Evolutionary conservation across 345 rosid genomes (phyloP).

Genomic region (Aurinia saxatilis): DNA sequence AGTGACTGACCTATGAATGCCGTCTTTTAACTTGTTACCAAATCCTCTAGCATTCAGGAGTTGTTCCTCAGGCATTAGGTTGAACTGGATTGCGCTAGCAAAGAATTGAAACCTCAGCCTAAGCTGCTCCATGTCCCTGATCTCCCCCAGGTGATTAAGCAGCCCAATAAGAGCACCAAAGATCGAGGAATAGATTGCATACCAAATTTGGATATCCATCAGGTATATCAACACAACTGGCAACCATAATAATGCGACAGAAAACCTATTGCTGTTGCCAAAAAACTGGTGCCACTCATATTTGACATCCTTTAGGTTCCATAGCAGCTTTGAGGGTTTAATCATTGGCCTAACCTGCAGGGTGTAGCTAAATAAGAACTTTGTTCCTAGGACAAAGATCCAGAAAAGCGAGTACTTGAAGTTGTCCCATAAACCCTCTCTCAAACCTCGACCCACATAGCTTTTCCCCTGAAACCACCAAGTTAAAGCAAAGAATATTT

Average conservation of each 20-base stretch:
- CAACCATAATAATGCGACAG: slow-evolving; percentile 73
- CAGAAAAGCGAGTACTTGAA: slow-evolving; percentile 74
- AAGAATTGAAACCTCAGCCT: slow-evolving; percentile 95
- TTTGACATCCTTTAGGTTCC: slow-evolving; percentile 32
- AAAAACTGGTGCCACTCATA: slow-evolving; percentile 74
- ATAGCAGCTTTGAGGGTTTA: slow-evolving; percentile 48
- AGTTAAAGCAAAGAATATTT: slow-evolving; percentile 48
- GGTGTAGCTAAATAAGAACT: slow-evolving; percentile 75
- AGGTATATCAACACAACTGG: slow-evolving; percentile 76
- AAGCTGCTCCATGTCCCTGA: slow-evolving; percentile 76
- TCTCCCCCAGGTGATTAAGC: slow-evolving; percentile 93
- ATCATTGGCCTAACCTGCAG: slow-evolving; percentile 86
- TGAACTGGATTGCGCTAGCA: slow-evolving; percentile 95
- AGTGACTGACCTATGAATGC: slow-evolving; percentile 47
- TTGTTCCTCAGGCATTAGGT: slow-evolving; percentile 96
- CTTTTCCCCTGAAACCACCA: slow-evolving; percentile 84
- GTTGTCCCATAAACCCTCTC: slow-evolving; percentile 77
- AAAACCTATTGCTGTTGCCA: slow-evolving; percentile 53
- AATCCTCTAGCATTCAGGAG: slow-evolving; percentile 69
- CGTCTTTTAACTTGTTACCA: slow-evolving; percentile 78
- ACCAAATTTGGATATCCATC: slow-evolving; percentile 98
- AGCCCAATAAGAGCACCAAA: slow-evolving; percentile 85
- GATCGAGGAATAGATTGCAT: slow-evolving; percentile 77
- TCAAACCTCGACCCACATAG: slow-evolving; percentile 79
- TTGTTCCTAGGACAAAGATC: slow-evolving; percentile 73